Evolutionary conservation across 163 green algal species (phyloP).

Genomic region (Dunaliella salina): DNA sequence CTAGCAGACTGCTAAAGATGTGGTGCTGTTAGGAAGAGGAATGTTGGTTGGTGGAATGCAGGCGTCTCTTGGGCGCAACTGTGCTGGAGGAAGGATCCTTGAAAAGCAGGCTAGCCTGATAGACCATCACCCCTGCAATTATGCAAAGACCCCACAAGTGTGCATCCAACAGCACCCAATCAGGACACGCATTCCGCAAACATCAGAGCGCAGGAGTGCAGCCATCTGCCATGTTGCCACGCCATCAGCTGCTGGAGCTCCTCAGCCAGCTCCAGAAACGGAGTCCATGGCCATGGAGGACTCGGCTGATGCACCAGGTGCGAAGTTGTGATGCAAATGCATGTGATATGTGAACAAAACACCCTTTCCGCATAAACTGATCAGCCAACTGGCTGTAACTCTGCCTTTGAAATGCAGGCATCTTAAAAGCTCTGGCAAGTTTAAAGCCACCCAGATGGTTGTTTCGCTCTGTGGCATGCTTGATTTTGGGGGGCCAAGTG

Average conservation of each 20-base stretch:
- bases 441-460: slow-evolving; percentile 70
- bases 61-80: no score
- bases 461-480: slow-evolving; percentile 70
- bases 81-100: background rate
- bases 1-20: no score
- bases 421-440: slow-evolving; percentile 32
- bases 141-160: background rate
- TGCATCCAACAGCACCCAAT: background rate
- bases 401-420: slow-evolving; percentile 22
- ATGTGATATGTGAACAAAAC: no score
- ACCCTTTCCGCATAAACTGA: no score
- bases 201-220: background rate
- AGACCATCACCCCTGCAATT: background rate
- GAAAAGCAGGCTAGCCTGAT: background rate
- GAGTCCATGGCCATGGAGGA: slow-evolving; percentile 14
- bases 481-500: slow-evolving; percentile 80
- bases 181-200: background rate
- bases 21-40: slow-evolving; percentile 11
- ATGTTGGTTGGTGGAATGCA: background rate
- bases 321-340: background rate
- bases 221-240: slow-evolving; percentile 7
- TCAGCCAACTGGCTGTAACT: no score
- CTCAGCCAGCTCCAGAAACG: background rate
- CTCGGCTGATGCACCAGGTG: slow-evolving; percentile 4
- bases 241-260: background rate